Conservation (phyloP, 345 rosid species). For the Eucalyptus erythrocorys region DNA sequence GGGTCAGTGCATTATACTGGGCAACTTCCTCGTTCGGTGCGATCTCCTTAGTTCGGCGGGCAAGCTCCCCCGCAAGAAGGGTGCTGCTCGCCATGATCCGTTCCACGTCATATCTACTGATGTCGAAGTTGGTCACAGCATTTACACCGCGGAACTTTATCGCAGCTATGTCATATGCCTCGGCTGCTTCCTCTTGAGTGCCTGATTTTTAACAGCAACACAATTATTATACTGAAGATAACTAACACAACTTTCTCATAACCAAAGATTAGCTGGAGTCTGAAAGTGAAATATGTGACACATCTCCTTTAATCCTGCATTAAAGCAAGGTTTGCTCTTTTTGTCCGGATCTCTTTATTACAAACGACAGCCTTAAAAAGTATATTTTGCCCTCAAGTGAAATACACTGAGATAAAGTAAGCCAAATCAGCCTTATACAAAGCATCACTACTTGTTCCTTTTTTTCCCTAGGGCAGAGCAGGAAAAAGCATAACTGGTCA, state of each 20-base stretch:
- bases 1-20: background rate
- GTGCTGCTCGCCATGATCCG: slow-evolving; percentile 69
- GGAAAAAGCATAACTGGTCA: background rate
- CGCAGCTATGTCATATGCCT: slow-evolving; percentile 73
- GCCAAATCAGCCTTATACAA: background rate
- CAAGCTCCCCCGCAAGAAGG: slow-evolving; percentile 59
- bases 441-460: background rate
- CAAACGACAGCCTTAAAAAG: background rate
- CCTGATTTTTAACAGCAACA: slow-evolving; percentile 11
- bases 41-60: slow-evolving; percentile 36
- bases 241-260: background rate
- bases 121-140: slow-evolving; percentile 79
- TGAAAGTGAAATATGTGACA: background rate
- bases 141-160: slow-evolving; percentile 69
- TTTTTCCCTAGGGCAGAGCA: background rate
- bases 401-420: background rate
- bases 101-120: slow-evolving; percentile 59
- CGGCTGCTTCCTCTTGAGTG: slow-evolving; percentile 88
- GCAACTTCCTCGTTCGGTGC: slow-evolving; percentile 6
- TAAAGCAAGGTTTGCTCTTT: background rate
- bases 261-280: background rate
- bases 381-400: background rate
- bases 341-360: background rate
- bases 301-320: background rate
- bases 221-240: background rate